Evolutionary conservation across 2,329 filamentous ascomycete genomes (phyloP).

Genomic region (Coniochaeta prunicola): DNA sequence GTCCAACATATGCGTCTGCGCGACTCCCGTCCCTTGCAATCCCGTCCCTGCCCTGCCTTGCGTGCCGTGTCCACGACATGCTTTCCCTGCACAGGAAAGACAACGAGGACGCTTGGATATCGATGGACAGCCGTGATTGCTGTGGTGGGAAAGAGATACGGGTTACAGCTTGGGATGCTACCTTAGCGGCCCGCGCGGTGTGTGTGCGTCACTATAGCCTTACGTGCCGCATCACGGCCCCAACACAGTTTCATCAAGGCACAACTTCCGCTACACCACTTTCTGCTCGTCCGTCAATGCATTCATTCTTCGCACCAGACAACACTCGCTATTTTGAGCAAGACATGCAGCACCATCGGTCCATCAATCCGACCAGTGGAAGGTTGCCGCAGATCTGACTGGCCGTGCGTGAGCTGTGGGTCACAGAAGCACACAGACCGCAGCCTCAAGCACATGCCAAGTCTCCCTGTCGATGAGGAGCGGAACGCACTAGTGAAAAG

Average conservation of each 20-base stretch:
- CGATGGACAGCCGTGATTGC: not conserved
- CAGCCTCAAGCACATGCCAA: not conserved
- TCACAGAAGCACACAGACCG: not conserved
- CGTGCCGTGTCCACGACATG: not conserved
- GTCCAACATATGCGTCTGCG: not conserved
- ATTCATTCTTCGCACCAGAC: not conserved
- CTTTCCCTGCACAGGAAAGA: not conserved
- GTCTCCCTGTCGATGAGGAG: not conserved
- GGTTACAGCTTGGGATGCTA: not conserved
- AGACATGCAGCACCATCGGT: not conserved
- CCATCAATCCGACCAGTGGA: not conserved
- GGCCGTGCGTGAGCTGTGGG: not conserved
- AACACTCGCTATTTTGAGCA: not conserved
- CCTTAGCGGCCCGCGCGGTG: not conserved
- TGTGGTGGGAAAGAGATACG: not conserved
- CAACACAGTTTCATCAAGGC: not conserved
- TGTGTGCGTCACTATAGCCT: not conserved
- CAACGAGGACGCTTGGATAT: not conserved
- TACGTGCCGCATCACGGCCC: not conserved
- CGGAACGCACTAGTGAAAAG: not conserved
- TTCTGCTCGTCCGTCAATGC: not conserved
- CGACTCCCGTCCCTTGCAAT: not conserved
- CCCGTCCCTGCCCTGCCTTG: not conserved
- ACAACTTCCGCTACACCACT: not conserved
- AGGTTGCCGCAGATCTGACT: not conserved